A percentile compares a stretch with the other conserved stretches of the same genome.
Evolutionary conservation across 139 green algal species (phyloP).

Genomic region (Edaphochlamys debaryana): DNA sequence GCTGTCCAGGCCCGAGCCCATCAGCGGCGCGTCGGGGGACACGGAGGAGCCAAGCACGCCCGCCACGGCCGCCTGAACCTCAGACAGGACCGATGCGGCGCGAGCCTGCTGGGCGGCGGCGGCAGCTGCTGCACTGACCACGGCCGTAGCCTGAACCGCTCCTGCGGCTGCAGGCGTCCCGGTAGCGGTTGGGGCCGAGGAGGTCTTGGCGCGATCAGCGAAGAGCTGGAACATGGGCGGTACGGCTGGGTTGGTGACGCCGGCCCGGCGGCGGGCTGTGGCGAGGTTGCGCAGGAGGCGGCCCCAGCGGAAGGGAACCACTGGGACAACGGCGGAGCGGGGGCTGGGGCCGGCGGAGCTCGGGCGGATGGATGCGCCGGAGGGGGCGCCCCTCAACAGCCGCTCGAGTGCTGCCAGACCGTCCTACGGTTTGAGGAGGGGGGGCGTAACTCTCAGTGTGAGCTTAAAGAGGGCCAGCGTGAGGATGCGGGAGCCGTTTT

Average conservation of each 20-base stretch:
- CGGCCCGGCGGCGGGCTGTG: not conserved
- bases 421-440: no score
- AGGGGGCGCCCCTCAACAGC: not conserved
- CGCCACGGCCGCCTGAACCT: slow-evolving; percentile 8
- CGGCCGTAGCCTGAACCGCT: no score
- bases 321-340: slow-evolving; percentile 22
- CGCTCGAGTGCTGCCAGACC: slow-evolving; percentile 59
- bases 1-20: slow-evolving; percentile 82
- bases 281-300: not conserved
- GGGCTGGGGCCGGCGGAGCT: not conserved
- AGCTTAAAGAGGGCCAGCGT: no score
- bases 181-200: no score
- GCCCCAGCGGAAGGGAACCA: slow-evolving; percentile 54
- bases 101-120: no score
- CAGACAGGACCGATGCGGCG: not conserved
- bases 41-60: slow-evolving; percentile 55
- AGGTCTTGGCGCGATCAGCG: not conserved
- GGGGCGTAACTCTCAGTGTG: no score
- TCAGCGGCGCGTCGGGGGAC: slow-evolving; percentile 58
- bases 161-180: not conserved
- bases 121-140: not conserved
- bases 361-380: not conserved
- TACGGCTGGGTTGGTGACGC: no score
- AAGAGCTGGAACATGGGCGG: slow-evolving; percentile 37
- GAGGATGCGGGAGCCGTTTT: no score